These are phyloP conservation scores for Calcarisporium arbuscula DNA, from an alignment of 2,329 filamentous ascomycete genomes.

Conservation along the genomic window DNA sequence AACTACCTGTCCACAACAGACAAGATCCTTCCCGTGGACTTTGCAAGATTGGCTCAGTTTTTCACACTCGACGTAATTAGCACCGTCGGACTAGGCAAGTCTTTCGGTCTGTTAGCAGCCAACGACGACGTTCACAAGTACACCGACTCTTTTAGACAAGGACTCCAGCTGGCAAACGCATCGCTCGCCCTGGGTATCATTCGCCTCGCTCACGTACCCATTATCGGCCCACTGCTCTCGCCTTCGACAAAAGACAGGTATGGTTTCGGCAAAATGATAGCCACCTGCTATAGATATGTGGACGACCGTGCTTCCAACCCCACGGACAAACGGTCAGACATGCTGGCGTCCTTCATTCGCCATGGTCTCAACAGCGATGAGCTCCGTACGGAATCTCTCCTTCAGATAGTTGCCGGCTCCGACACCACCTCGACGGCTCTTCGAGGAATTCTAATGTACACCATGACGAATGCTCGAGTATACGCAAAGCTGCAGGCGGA, in stretches of 20 bases:
- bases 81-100: slow-evolving; percentile 40
- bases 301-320: slow-evolving; percentile 18
- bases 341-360: slow-evolving; percentile 35
- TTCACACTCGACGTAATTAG: slow-evolving; percentile 50
- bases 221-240: slow-evolving; percentile 19
- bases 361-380: slow-evolving; percentile 28
- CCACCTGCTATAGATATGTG: slow-evolving; percentile 19
- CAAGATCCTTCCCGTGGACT: slow-evolving; percentile 31
- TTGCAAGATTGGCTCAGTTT: slow-evolving; percentile 40
- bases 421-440: slow-evolving; percentile 39
- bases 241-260: slow-evolving; percentile 20
- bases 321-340: slow-evolving; percentile 25
- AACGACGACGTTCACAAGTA: slow-evolving; percentile 39
- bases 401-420: slow-evolving; percentile 39
- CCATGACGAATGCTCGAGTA: slow-evolving; percentile 42
- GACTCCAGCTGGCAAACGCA: slow-evolving; percentile 18
- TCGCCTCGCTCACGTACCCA: slow-evolving; percentile 21
- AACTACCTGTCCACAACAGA: slow-evolving; percentile 34
- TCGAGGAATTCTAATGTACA: slow-evolving; percentile 42
- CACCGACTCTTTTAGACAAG: slow-evolving; percentile 27
- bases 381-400: slow-evolving; percentile 23
- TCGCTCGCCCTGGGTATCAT: slow-evolving; percentile 21
- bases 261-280: slow-evolving; percentile 29
- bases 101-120: slow-evolving; percentile 40
- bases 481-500: slow-evolving; percentile 42